Conservation (phyloP, 257 asterid genomes). For the Solanum etuberosum region DNA sequence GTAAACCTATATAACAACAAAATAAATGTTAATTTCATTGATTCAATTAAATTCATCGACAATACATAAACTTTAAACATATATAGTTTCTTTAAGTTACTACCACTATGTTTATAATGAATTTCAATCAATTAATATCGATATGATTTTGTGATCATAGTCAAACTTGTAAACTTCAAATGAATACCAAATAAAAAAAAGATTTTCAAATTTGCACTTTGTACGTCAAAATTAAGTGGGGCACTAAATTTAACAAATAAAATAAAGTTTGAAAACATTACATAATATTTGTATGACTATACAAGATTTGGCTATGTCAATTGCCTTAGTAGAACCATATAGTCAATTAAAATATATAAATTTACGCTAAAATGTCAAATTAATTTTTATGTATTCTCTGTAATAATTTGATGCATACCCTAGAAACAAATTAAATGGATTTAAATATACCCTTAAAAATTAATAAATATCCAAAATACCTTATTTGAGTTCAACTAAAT, state of each 20-base stretch:
- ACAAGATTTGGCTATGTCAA: not conserved
- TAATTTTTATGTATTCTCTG: not conserved
- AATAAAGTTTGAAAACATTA: too few species aligned
- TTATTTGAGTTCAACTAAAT: not conserved
- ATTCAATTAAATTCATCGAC: not conserved
- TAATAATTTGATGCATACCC: not conserved
- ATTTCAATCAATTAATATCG: not conserved
- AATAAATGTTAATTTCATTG: not conserved
- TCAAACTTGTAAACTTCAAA: not conserved
- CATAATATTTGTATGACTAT: not conserved
- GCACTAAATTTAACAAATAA: not conserved
- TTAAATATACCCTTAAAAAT: too few species aligned
- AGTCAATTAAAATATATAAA: not conserved
- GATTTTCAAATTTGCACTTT: not conserved
- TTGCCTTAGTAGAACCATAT: not conserved
- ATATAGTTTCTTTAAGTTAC: not conserved
- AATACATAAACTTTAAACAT: not conserved
- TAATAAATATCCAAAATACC: not conserved
- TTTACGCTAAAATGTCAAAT: not conserved
- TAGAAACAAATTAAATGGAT: too few species aligned
- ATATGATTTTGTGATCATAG: not conserved
- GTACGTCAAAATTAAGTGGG: not conserved
- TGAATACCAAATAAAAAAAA: too few species aligned
- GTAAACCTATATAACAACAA: not conserved
- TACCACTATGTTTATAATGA: not conserved